Evolutionary conservation across 2,329 filamentous ascomycete species (phyloP), one percentile per base, ranked within the genome.

Genomic region (Venturia nashicola): DNA sequence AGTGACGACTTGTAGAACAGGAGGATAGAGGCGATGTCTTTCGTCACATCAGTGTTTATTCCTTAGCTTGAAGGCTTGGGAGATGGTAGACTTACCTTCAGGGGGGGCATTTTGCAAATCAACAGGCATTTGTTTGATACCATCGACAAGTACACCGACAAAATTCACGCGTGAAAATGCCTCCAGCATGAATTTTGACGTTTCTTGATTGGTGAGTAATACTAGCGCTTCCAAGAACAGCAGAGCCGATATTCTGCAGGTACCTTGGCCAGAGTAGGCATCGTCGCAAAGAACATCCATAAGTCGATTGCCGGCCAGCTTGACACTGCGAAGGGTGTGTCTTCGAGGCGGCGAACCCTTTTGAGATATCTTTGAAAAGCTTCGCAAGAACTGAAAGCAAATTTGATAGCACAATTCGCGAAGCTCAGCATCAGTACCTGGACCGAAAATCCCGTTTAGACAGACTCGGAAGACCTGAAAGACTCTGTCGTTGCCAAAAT

Each of bases 271-370:
- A 65, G 88, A 86, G 73, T 92, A 93, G 23, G 91, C 92, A 76
- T 99, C 94, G 71, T 99, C 94, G 72, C 92, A 97, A 54, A 97
- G 81, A 34, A 91, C 86, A 69, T 93, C 91, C 66, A 97, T 83
- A 46, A 97, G 80, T 63, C 89, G 83, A 70, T 91, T 89, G 46
- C 94, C 92, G 55, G 91, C 86, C 5, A 87, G 85, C 73, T 90
- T 91, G 68, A 95, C 82, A 0, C 89, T 87, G 72, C 89, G 83
- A 48, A 85, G 80, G 59, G 77, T 84, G 66, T 86, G 82, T 59
- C 75, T 75, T 32, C 74, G 75, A 62, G 77, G 71, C 14, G 73
- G 42, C 12, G 66, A 66, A 71, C 11, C 78, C 77, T 65, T 63
- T 46, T 57, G 54, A 46, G 61, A 7, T n/a, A n/a, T 27, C 16